These are phyloP conservation scores for Cavenderia fasciculata DNA, from an alignment of 78 protist species.

Conservation along the genomic window DNA sequence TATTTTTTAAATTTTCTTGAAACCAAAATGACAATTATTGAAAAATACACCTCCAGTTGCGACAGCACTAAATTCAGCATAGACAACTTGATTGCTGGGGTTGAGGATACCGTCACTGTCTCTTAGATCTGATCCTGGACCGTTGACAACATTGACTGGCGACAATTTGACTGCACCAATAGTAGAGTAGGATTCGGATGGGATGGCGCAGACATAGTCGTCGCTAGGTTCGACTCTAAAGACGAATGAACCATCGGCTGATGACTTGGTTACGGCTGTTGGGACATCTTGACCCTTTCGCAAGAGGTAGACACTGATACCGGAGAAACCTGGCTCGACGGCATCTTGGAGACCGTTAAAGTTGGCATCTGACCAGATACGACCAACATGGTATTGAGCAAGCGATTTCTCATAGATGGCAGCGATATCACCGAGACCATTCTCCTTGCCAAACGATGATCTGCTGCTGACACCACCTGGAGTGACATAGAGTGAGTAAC, in stretches of 20 bases:
- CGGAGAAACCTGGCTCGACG: constrained; percentile 23
- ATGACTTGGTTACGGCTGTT: neutral
- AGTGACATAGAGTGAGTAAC: constrained; percentile 10
- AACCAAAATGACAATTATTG: constrained; percentile 39
- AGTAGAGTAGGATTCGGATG: neutral
- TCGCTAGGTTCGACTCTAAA: neutral
- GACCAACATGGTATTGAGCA: constrained; percentile 27
- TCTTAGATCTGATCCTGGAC: neutral
- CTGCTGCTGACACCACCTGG: neutral
- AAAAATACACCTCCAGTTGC: constrained; percentile 35
- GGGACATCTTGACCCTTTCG: neutral
- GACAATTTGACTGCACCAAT: neutral
- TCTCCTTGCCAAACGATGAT: constrained; percentile 28
- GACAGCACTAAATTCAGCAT: neutral
- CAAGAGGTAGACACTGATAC: neutral
- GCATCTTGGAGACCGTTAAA: constrained; percentile 61
- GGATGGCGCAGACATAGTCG: neutral
- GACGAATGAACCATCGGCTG: neutral
- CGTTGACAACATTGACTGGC: neutral
- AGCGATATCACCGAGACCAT: constrained; percentile 62
- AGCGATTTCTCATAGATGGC: constrained; percentile 4
- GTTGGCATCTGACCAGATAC: constrained; percentile 48
- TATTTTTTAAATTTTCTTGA: too few species aligned
- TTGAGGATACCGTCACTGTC: neutral
- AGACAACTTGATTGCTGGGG: neutral